Base-by-base conservation (phyloP, 2,329 filamentous ascomycete genomes). In the Trichoderma simmonsii region DNA sequence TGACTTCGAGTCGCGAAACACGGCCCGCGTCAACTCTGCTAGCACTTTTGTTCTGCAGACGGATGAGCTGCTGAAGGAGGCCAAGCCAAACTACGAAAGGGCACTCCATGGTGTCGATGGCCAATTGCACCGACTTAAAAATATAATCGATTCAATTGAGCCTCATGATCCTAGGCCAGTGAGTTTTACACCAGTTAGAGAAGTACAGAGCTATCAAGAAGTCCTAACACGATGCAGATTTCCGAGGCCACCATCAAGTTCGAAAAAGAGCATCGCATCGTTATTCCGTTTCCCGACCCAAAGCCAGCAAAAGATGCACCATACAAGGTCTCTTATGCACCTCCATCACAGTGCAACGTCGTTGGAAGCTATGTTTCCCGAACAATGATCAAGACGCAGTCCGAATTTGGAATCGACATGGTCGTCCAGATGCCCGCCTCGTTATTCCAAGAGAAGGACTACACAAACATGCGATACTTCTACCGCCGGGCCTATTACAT, bases 401-500 rank as follows among this genome's bases (percentile, higher is more conserved):
- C 83, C 63, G 81, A 80, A 30, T 82, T 91, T 30, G 85, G 87
- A 18, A 86, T 98, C 73, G 95, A 98, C 81, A 89, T 98, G 87
- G 90, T 95, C 6, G 89, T 97, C 18, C 92, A 92, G 62, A 97
- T 99, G 90, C 95, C 96, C 6, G 81, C 84, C 71, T 83, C 87
- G 1, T 82, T 97, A 14, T 95, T 98, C 77, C 94, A 97, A 78
- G 93, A 97, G 59, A 98, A 98, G 82, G 96, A 99, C 81, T 98
- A 95, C 80, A 86, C 95, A 64, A 94, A 97, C 80, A 88, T 96
- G 84, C 90, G 96, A 73, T 98, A 97, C 83, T 97, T 98, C 79
- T 95, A 98, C 83, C 97, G 97, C 78, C 87, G 95, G 74, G 93
- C 96, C 14, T 98, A 95, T 81, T 98, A 97, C 79, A 84, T 98